Conservation (phyloP, 495 filamentous ascomycete genomes). For the Daldinia caldariorum region DNA sequence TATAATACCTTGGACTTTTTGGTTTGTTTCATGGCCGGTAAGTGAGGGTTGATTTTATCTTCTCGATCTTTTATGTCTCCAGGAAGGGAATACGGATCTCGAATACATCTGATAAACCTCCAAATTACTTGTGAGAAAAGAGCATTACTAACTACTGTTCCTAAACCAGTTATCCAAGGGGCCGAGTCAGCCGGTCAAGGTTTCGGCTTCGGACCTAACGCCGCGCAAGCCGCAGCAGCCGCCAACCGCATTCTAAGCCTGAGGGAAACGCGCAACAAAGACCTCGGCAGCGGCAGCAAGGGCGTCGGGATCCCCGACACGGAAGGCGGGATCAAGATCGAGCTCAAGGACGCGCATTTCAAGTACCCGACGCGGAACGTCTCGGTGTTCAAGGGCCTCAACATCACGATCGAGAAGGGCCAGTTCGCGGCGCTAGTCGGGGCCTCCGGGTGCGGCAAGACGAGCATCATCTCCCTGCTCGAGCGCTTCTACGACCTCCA, state of each 20-base stretch:
- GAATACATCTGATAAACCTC: not conserved
- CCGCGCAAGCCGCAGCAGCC: constrained; percentile 57
- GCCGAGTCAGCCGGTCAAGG: constrained; percentile 58
- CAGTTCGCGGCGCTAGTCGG: constrained; percentile 79
- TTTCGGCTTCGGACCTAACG: constrained; percentile 60
- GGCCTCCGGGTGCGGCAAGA: constrained; percentile 79
- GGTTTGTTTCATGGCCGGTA: constrained; percentile 58
- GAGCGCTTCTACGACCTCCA: constrained; percentile 73
- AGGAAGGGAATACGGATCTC: too few species aligned
- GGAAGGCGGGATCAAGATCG: constrained; percentile 62
- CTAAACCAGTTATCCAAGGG: constrained; percentile 53
- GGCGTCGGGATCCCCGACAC: constrained; percentile 41
- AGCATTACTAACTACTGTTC: constrained; percentile 4
- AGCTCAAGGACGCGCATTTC: constrained; percentile 70
- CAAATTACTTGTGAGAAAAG: not conserved
- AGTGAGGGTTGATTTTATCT: not conserved
- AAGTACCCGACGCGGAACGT: constrained; percentile 66
- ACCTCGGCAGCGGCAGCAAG: constrained; percentile 13
- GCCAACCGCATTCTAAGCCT: constrained; percentile 58
- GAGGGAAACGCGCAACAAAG: constrained; percentile 47
- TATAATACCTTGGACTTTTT: constrained; percentile 53
- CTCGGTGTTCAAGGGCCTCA: constrained; percentile 64
- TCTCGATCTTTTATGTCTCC: not conserved
- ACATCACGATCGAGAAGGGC: constrained; percentile 69
- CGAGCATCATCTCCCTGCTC: constrained; percentile 73